Conservation (phyloP, 257 asterid species). For the Linaria vulgaris region DNA sequence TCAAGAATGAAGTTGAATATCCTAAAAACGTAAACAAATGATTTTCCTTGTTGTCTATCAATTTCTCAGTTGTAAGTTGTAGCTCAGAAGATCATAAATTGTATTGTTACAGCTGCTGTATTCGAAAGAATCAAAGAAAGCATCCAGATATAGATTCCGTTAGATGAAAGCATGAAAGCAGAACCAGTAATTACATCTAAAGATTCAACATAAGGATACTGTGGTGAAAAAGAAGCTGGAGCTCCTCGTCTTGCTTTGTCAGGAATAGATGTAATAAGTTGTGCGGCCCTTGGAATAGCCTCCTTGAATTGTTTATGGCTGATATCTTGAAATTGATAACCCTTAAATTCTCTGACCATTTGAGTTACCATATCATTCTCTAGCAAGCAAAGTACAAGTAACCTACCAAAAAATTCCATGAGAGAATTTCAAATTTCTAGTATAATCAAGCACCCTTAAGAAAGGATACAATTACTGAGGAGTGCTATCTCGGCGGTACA, state of each 20-base stretch:
- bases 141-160: slow-evolving; percentile 15
- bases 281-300: slow-evolving; percentile 53
- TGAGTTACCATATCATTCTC: slow-evolving; percentile 62
- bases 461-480: slow-evolving; percentile 2
- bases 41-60: not conserved
- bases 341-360: slow-evolving; percentile 52
- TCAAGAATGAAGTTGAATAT: slow-evolving; percentile 11
- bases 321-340: slow-evolving; percentile 41
- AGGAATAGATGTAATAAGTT: slow-evolving; percentile 83
- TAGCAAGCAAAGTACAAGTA: slow-evolving; percentile 72
- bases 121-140: slow-evolving; percentile 18
- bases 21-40: not conserved
- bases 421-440: slow-evolving; percentile 17
- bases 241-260: slow-evolving; percentile 84
- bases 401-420: slow-evolving; percentile 44
- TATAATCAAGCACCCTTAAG: slow-evolving; percentile 17
- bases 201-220: slow-evolving; percentile 57
- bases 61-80: not conserved
- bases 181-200: slow-evolving; percentile 13
- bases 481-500: slow-evolving; percentile 3
- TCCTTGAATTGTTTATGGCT: slow-evolving; percentile 54
- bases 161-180: slow-evolving; percentile 13
- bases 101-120: slow-evolving; percentile 11
- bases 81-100: slow-evolving; percentile 11
- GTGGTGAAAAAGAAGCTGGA: slow-evolving; percentile 67